Conservation (phyloP, 331 rosid genomes). For the Rhamnella rubrinervis region DNA sequence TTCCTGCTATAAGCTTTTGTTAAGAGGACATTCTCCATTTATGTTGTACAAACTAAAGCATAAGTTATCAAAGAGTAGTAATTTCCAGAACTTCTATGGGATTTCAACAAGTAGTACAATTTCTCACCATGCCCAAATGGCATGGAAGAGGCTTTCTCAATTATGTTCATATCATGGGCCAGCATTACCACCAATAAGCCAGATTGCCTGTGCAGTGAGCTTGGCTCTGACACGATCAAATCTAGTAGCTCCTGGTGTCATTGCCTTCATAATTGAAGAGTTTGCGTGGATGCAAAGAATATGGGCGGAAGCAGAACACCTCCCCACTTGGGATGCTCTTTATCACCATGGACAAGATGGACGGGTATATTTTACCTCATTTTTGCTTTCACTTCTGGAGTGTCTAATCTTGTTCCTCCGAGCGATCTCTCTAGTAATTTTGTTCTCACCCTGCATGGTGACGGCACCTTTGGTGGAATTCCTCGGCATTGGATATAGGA, state of each 20-base stretch:
- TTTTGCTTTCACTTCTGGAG: slow-evolving; percentile 49
- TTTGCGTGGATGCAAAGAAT: slow-evolving; percentile 40
- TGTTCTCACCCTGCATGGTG: slow-evolving; percentile 70
- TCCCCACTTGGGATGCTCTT: slow-evolving; percentile 40
- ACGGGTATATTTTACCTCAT: slow-evolving; percentile 40
- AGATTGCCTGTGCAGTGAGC: slow-evolving; percentile 63
- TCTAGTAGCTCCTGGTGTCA: slow-evolving; percentile 56
- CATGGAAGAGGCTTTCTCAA: slow-evolving; percentile 58
- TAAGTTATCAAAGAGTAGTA: slow-evolving; percentile 24
- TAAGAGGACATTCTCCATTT: slow-evolving; percentile 35
- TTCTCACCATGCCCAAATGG: slow-evolving; percentile 44
- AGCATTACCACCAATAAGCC: slow-evolving; percentile 47
- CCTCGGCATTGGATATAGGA: slow-evolving; percentile 52
- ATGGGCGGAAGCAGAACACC: slow-evolving; percentile 54
- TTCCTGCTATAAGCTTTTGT: slow-evolving; percentile 24
- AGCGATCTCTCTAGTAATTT: slow-evolving; percentile 56
- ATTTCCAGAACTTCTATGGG: slow-evolving; percentile 34
- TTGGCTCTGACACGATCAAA: slow-evolving; percentile 62
- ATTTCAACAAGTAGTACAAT: slow-evolving; percentile 31
- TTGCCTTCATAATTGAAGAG: slow-evolving; percentile 58
- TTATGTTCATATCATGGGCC: slow-evolving; percentile 42
- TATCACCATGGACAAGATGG: slow-evolving; percentile 49
- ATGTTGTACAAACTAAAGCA: slow-evolving; percentile 30
- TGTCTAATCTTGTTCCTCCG: slow-evolving; percentile 51
- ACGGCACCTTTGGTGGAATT: slow-evolving; percentile 61